A percentile compares a stretch with the other conserved stretches of the same genome.
Conservation (phyloP, 257 asterid species). For the Osmanthus fragrans region DNA sequence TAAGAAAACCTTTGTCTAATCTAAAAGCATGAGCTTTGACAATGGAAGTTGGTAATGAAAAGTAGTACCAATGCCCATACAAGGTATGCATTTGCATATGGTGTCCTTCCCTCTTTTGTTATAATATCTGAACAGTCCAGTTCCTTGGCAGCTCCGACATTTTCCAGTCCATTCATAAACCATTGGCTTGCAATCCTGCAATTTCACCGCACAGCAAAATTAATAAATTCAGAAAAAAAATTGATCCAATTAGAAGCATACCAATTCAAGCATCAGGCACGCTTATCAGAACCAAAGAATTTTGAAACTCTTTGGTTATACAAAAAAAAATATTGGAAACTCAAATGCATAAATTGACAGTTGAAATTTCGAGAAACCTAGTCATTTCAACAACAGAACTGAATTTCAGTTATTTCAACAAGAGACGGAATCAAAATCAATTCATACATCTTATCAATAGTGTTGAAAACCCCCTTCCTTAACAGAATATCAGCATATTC, state of each 20-base stretch:
- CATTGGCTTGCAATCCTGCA: conserved; percentile 80
- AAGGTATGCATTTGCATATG: conserved; percentile 93
- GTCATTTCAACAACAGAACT: conserved; percentile 7
- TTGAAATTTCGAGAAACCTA: conserved; percentile 1
- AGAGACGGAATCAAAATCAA: neutral
- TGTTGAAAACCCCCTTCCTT: neutral
- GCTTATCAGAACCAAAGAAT: conserved; percentile 1
- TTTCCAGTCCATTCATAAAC: conserved; percentile 98
- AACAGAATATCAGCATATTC: neutral
- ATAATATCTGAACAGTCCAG: conserved; percentile 82
- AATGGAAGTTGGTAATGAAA: neutral
- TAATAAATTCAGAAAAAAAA: conserved; percentile 1
- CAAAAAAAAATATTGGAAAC: neutral
- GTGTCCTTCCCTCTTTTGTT: conserved; percentile 83
- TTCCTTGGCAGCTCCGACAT: conserved; percentile 95
- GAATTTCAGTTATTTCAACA: neutral
- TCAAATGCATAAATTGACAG: neutral
- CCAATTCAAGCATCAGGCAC: neutral
- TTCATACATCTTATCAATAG: neutral
- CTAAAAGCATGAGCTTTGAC: neutral
- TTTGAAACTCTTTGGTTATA: neutral
- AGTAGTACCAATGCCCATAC: conserved; percentile 73
- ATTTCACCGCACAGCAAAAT: conserved; percentile 6
- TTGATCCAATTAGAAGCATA: neutral
- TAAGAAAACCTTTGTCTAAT: neutral